Conservation (phyloP, 352 stramenopile species). For the Pythium scleroteichum region DNA sequence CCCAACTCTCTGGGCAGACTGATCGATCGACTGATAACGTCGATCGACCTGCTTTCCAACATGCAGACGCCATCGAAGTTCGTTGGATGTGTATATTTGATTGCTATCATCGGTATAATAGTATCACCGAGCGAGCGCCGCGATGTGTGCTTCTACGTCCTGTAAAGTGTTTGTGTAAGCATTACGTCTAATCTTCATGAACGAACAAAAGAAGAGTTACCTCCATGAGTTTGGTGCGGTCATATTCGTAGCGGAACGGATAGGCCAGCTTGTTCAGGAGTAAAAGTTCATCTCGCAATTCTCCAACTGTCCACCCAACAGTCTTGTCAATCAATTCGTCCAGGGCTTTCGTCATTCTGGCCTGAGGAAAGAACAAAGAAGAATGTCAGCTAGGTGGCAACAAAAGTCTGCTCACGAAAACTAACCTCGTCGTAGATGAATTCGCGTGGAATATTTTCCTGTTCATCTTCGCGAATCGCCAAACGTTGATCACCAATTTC, state of each 20-base stretch:
- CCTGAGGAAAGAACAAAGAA: constrained; percentile 29
- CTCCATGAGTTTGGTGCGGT: constrained; percentile 70
- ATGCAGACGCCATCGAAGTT: too few species aligned
- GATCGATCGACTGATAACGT: too few species aligned
- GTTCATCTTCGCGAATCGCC: constrained; percentile 2
- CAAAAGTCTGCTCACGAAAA: too few species aligned
- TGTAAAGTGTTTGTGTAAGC: too few species aligned
- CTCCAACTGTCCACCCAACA: constrained; percentile 65
- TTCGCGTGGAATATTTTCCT: constrained; percentile 15
- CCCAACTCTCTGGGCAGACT: too few species aligned
- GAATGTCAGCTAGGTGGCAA: constrained; percentile 1
- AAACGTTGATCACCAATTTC: too few species aligned
- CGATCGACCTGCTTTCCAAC: too few species aligned
- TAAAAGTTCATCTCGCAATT: constrained; percentile 70
- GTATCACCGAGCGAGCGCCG: constrained; percentile 7
- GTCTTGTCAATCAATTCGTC: constrained; percentile 61
- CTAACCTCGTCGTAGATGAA: constrained; percentile 88
- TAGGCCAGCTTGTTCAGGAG: constrained; percentile 73
- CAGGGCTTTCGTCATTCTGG: constrained; percentile 51
- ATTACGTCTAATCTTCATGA: too few species aligned
- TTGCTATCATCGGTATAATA: too few species aligned
- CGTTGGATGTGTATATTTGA: too few species aligned
- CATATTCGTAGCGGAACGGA: constrained; percentile 56
- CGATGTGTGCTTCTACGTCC: constrained; percentile 22
- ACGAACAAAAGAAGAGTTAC: constrained; percentile 25